phyloP scores from a whole-genome alignment of 306 rosid species.

The Rosa chinensis region DNA sequence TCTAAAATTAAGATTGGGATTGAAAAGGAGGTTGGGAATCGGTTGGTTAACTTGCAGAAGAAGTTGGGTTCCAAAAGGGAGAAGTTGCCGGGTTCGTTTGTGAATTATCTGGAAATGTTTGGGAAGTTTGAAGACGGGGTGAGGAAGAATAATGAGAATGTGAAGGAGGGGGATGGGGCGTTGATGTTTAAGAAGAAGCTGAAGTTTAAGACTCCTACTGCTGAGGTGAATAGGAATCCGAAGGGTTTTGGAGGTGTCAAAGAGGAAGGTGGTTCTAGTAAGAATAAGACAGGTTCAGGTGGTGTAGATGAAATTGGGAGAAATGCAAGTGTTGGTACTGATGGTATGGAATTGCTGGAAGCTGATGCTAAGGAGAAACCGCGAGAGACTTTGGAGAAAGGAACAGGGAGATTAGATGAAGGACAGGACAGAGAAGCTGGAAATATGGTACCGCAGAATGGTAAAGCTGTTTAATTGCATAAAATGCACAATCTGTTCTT shows the following conservation, averaged over 20 bases:
- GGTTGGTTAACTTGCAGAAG: slow-evolving; percentile 51
- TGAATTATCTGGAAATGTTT: slow-evolving; percentile 30
- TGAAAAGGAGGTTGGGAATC: slow-evolving; percentile 58
- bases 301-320: slow-evolving; percentile 5
- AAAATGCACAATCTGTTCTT: slow-evolving; percentile 6
- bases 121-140: slow-evolving; percentile 25
- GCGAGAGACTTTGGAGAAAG: slow-evolving; percentile 30
- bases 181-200: slow-evolving; percentile 53
- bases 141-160: slow-evolving; percentile 23
- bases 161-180: slow-evolving; percentile 29
- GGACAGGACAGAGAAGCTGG: slow-evolving; percentile 29
- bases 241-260: slow-evolving; percentile 62
- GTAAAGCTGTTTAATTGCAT: slow-evolving; percentile 46
- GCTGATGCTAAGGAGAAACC: slow-evolving; percentile 21
- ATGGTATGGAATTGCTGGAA: slow-evolving; percentile 12
- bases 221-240: slow-evolving; percentile 37
- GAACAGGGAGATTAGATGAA: slow-evolving; percentile 15
- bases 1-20: slow-evolving; percentile 43
- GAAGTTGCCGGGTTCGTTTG: slow-evolving; percentile 26
- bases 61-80: slow-evolving; percentile 40
- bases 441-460: slow-evolving; percentile 32
- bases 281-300: slow-evolving; percentile 23
- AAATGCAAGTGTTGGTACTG: slow-evolving; percentile 31
- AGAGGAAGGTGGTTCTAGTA: slow-evolving; percentile 25
- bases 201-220: slow-evolving; percentile 49